Percentiles rank a stretch among this genome's conserved stretches.
These are phyloP conservation scores for Talaromyces piceae DNA, from an alignment of 2,329 filamentous ascomycete species.

Conservation along the genomic window DNA sequence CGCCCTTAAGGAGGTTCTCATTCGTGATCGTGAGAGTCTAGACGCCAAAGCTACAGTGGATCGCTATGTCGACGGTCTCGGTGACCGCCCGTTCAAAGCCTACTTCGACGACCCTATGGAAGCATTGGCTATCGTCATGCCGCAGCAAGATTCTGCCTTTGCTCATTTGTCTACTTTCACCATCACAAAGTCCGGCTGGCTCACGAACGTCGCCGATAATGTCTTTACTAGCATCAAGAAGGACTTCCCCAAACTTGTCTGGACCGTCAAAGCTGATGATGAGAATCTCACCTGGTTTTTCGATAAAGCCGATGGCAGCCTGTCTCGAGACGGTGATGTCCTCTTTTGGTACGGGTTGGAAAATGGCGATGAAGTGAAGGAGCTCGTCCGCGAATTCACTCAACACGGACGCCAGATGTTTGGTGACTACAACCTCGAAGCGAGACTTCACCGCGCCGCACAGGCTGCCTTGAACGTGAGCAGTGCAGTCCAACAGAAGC, in stretches of 20 bases:
- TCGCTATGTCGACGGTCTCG: slow-evolving; percentile 72
- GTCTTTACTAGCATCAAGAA: slow-evolving; percentile 91
- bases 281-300: slow-evolving; percentile 99
- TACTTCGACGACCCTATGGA: slow-evolving; percentile 95
- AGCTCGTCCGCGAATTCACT: slow-evolving; percentile 78
- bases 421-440: slow-evolving; percentile 79
- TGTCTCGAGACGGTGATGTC: slow-evolving; percentile 76
- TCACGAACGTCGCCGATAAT: slow-evolving; percentile 91
- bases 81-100: slow-evolving; percentile 73
- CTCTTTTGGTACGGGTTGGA: slow-evolving; percentile 96
- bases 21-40: slow-evolving; percentile 72
- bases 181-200: slow-evolving; percentile 89
- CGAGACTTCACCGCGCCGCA: slow-evolving; percentile 72
- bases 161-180: slow-evolving; percentile 84
- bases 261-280: slow-evolving; percentile 94
- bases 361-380: slow-evolving; percentile 69
- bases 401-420: slow-evolving; percentile 79
- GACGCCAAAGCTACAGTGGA: slow-evolving; percentile 80
- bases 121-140: slow-evolving; percentile 78
- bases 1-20: slow-evolving; percentile 72
- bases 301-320: slow-evolving; percentile 88
- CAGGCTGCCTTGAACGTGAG: slow-evolving; percentile 57
- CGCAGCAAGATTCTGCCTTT: slow-evolving; percentile 56
- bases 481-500: slow-evolving; percentile 50
- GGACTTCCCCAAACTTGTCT: slow-evolving; percentile 82